These are phyloP conservation scores for Eucalyptus marginata DNA, from an alignment of 345 rosid species.

Conservation along the genomic window DNA sequence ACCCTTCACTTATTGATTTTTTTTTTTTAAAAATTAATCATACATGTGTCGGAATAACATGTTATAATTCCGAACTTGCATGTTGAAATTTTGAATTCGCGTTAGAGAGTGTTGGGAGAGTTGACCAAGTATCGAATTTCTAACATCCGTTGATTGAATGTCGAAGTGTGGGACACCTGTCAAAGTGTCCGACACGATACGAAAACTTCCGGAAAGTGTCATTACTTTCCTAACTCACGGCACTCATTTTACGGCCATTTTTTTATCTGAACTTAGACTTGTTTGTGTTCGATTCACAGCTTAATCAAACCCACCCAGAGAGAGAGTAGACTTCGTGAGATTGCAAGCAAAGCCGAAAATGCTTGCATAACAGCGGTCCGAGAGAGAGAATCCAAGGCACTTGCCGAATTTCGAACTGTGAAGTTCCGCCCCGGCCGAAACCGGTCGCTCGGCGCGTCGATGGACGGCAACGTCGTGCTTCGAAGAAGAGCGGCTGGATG, in stretches of 20 bases:
- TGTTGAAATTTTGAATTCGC: accelerated
- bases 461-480: background rate
- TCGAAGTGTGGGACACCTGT: accelerated
- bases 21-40: no score
- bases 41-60: accelerated
- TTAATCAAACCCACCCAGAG: no score
- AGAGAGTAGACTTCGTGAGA: background rate
- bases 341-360: background rate
- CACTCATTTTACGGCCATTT: background rate
- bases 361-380: background rate
- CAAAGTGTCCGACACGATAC: accelerated
- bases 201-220: accelerated
- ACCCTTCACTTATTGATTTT: accelerated
- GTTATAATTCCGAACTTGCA: accelerated
- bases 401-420: background rate
- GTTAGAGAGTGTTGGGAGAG: accelerated
- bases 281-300: no score
- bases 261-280: accelerated
- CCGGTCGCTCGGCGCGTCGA: background rate
- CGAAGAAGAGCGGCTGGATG: background rate
- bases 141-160: accelerated
- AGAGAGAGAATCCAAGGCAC: background rate
- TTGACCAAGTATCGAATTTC: accelerated
- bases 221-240: accelerated
- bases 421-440: background rate